Evolutionary conservation across 495 filamentous ascomycete species (phyloP), one percentile per base, ranked within the genome.

Genomic region (Massariosphaeria phaeospora): DNA sequence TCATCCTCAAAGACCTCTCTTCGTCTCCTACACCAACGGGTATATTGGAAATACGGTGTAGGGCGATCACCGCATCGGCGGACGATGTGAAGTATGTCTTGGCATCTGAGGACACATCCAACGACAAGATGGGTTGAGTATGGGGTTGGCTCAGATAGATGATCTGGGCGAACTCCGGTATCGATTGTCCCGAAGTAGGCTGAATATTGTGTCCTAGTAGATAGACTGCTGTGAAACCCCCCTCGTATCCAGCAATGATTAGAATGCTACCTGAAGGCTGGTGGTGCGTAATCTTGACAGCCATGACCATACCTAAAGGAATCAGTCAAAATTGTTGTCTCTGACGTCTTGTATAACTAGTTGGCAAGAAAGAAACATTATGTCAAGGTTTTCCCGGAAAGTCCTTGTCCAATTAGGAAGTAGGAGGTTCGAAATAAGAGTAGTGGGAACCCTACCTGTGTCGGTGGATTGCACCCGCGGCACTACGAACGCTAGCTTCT

Each of bases 281-380:
- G 64, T 70, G 71, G 64, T 74, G 65, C 54, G 85, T 77, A 8
- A 95, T 65, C 3, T 75, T 72, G 11, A 95, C 70, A 20, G 85
- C 82, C 93, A 98, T 96, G 23, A 91, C 81, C 91, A 96, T 97
- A 24, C 93, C 77, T 73, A 84, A 84, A 72, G 12, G 69, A 52
- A n/a, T n/a, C n/a, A n/a, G n/a, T n/a, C n/a, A n/a, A n/a, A n/a
- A n/a, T n/a, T n/a, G n/a, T n/a, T n/a, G n/a, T n/a, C n/a, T n/a
- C n/a, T n/a, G n/a, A n/a, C n/a, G n/a, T n/a, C n/a, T n/a, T n/a
- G n/a, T n/a, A n/a, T n/a, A n/a, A n/a, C n/a, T n/a, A n/a, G n/a
- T n/a, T n/a, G n/a, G n/a, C n/a, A n/a, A n/a, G n/a, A n/a, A n/a
- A n/a, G n/a, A n/a, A n/a, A n/a, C n/a, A n/a, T n/a, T n/a, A n/a